These are phyloP conservation scores for Picea sitchensis DNA, from an alignment of 75 land plant species.

Conservation along the genomic window DNA sequence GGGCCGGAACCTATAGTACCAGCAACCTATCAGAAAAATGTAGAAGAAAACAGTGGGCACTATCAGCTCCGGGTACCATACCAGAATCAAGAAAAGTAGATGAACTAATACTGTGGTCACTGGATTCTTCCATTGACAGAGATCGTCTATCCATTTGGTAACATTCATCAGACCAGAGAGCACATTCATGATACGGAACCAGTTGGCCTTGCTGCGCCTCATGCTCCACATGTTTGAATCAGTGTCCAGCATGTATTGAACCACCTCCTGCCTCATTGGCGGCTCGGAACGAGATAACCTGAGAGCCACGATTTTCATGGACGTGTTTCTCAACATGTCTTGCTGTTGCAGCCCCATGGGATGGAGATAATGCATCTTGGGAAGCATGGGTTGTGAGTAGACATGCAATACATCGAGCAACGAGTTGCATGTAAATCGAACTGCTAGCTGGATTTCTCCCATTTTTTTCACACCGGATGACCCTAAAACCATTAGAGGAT, in stretches of 20 bases:
- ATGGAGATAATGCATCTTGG: constrained; percentile 71
- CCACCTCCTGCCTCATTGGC: constrained; percentile 63
- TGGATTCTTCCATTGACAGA: constrained; percentile 77
- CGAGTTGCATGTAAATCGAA: constrained; percentile 64
- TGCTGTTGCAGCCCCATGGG: constrained; percentile 55
- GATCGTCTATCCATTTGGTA: constrained; percentile 65
- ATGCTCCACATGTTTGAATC: constrained; percentile 81
- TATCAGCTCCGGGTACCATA: constrained; percentile 77
- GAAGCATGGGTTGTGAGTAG: constrained; percentile 60
- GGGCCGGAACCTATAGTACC: constrained; percentile 77
- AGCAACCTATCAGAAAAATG: constrained; percentile 84
- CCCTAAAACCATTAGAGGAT: constrained; percentile 60
- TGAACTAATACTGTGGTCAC: constrained; percentile 79
- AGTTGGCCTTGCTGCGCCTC: constrained; percentile 71
- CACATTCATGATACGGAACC: constrained; percentile 55
- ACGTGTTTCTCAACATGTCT: constrained; percentile 52
- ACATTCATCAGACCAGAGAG: constrained; percentile 66
- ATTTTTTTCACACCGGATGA: constrained; percentile 72
- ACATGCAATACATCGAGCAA: constrained; percentile 41
- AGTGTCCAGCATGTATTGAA: constrained; percentile 75
- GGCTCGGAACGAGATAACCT: constrained; percentile 66
- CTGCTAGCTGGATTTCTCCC: constrained; percentile 72
- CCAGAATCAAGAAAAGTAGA: constrained; percentile 62
- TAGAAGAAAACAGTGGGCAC: constrained; percentile 76
- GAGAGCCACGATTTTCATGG: constrained; percentile 58